Evolutionary conservation across 1,284 basidiomycete genomes (phyloP).

Genomic region (Lignosus rhinocerotis): DNA sequence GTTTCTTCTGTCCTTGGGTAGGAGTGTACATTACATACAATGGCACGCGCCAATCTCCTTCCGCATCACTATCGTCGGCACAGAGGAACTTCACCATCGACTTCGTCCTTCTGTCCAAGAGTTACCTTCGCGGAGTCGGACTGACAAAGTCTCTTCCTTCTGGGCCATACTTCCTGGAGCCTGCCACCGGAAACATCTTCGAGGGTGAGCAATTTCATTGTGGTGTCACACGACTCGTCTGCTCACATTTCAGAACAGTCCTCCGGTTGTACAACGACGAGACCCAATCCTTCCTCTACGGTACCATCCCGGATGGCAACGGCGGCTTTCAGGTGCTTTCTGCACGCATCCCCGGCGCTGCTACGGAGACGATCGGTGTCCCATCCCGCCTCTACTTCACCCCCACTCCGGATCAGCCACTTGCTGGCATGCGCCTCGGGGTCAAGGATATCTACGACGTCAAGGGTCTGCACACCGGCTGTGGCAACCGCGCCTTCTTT

Average conservation of each 20-base stretch:
- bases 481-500: conserved; percentile 36
- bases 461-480: conserved; percentile 32
- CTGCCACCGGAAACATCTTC: conserved; percentile 27
- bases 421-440: conserved; percentile 33
- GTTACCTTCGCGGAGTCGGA: conserved; percentile 13
- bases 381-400: conserved; percentile 36
- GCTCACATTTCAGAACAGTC: conserved; percentile 11
- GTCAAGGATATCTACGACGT: conserved; percentile 38
- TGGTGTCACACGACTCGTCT: background rate
- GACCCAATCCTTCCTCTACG: conserved; percentile 33
- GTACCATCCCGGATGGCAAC: conserved; percentile 28
- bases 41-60: conserved; percentile 15
- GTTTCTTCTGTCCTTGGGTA: background rate
- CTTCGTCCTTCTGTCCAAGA: conserved; percentile 23
- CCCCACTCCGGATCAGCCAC: conserved; percentile 29
- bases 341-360: conserved; percentile 29
- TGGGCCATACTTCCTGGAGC: conserved; percentile 33
- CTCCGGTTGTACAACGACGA: conserved; percentile 34
- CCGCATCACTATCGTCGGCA: conserved; percentile 11
- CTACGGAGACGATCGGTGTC: conserved; percentile 32
- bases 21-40: conserved; percentile 28
- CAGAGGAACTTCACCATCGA: conserved; percentile 21
- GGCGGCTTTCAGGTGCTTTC: conserved; percentile 29
- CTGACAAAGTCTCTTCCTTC: conserved; percentile 22
- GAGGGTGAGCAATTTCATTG: conserved; percentile 20